phyloP scores from a whole-genome alignment of 306 rosid genomes.

The Dryas drummondii region DNA sequence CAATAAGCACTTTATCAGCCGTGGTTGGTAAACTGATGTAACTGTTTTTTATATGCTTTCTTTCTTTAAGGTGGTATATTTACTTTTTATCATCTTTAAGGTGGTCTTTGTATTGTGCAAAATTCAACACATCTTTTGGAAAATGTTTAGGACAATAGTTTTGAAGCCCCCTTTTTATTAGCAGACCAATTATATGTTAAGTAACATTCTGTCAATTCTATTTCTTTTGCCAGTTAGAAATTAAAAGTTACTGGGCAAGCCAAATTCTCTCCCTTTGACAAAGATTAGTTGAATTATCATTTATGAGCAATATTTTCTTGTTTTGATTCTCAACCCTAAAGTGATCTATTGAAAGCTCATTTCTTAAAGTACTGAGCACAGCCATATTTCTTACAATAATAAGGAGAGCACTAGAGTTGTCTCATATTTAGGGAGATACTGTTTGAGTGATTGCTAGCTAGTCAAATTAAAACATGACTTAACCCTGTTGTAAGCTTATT shows the following conservation, averaged over 20 bases:
- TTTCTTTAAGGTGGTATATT: constrained; percentile 7
- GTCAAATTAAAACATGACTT: not conserved
- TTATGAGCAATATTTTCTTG: not conserved
- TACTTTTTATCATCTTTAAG: not conserved
- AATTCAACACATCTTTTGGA: constrained; percentile 3
- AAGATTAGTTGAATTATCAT: not conserved
- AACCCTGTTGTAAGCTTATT: not conserved
- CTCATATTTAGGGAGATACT: not conserved
- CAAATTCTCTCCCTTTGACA: not conserved
- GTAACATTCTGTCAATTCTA: not conserved
- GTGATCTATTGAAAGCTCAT: not conserved
- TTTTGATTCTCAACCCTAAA: not conserved
- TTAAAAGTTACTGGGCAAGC: not conserved
- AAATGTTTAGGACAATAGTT: not conserved
- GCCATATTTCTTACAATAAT: not conserved
- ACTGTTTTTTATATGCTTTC: constrained; percentile 12
- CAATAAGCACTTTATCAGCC: constrained; percentile 73
- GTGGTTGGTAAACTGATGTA: constrained; percentile 58
- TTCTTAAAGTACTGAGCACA: not conserved
- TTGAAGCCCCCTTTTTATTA: not conserved
- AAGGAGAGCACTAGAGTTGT: not conserved
- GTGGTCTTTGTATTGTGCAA: constrained; percentile 8
- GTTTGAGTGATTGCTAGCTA: not conserved
- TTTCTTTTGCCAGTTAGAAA: not conserved
- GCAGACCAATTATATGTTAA: too few relatives aligned